These are phyloP conservation scores for Ogataea pilisensis DNA, from an alignment of 805 yeast species.

Conservation along the genomic window DNA sequence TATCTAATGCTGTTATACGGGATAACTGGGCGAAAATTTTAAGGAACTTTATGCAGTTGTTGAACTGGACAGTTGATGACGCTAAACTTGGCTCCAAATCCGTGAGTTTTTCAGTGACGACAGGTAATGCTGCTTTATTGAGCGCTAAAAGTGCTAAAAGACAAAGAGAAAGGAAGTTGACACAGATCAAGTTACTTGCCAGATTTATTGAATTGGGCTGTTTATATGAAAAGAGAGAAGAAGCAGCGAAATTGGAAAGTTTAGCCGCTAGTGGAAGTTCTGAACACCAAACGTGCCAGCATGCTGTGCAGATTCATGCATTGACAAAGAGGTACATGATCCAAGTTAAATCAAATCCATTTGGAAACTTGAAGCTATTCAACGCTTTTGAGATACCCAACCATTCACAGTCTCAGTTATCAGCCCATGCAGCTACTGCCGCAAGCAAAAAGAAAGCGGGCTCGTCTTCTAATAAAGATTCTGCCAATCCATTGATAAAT, in stretches of 20 bases:
- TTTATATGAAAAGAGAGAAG: conserved; percentile 13
- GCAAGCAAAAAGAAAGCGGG: background rate
- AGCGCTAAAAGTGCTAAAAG: conserved; percentile 26
- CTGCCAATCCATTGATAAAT: conserved; percentile 25
- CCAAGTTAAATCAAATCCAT: conserved; percentile 60
- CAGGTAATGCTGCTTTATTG: conserved; percentile 16
- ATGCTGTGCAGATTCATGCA: conserved; percentile 37
- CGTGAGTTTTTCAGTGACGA: conserved; percentile 24
- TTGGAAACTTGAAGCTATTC: conserved; percentile 57
- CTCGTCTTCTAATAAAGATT: conserved; percentile 4
- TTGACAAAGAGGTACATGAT: conserved; percentile 49
- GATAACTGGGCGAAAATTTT: conserved; percentile 68
- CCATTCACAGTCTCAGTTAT: conserved; percentile 4
- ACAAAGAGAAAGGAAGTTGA: conserved; percentile 30
- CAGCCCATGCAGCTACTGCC: background rate
- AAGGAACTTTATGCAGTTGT: conserved; percentile 58
- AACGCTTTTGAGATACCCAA: conserved; percentile 30
- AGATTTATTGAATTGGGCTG: conserved; percentile 26
- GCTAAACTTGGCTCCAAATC: conserved; percentile 16
- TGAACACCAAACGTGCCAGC: conserved; percentile 1
- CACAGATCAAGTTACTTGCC: conserved; percentile 39
- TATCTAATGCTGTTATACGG: conserved; percentile 47
- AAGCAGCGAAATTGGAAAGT: background rate
- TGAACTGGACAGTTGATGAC: conserved; percentile 64
- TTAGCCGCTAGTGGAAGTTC: background rate